Conservation (phyloP, 495 filamentous ascomycete genomes). For the Aspergillus cavernicola region DNA sequence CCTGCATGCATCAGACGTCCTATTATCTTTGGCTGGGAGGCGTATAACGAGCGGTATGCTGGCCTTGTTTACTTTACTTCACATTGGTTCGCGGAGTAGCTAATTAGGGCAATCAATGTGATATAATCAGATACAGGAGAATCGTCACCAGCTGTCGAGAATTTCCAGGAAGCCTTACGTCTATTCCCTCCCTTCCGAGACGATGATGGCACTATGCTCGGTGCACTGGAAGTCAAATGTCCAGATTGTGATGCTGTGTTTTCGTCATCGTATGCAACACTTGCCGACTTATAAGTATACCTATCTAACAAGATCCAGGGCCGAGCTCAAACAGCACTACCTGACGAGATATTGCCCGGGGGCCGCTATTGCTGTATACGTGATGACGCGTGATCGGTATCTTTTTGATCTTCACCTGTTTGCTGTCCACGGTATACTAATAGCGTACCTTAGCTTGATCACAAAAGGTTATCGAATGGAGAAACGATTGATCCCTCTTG, state of each 20-base stretch:
- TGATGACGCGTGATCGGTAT: slow-evolving; percentile 33
- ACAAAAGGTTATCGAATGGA: slow-evolving; percentile 34
- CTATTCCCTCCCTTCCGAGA: slow-evolving; percentile 27
- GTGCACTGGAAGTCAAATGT: slow-evolving; percentile 25
- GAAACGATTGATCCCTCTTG: slow-evolving; percentile 25
- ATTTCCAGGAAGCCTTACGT: slow-evolving; percentile 26
- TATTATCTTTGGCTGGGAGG: slow-evolving; percentile 22
- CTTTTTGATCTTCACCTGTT: neutral
- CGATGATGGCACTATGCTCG: slow-evolving; percentile 21
- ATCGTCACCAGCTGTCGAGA: slow-evolving; percentile 16
- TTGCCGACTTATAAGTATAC: neutral
- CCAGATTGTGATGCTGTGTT: slow-evolving; percentile 30
- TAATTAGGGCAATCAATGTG: no score
- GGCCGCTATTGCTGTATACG: slow-evolving; percentile 27
- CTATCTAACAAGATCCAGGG: slow-evolving; percentile 12
- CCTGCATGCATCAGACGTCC: slow-evolving; percentile 21
- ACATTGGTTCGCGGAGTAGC: no score
- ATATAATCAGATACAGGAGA: slow-evolving; percentile 18
- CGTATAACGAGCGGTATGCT: slow-evolving; percentile 18
- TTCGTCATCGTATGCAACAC: slow-evolving; percentile 22
- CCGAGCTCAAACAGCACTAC: slow-evolving; percentile 28
- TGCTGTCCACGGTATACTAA: neutral
- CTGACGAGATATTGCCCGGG: slow-evolving; percentile 28
- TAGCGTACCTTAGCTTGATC: slow-evolving; percentile 21
- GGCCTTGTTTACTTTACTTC: no score